Evolutionary conservation across 352 stramenopile genomes (phyloP).

Genomic region (Phytophthora parvispora): DNA sequence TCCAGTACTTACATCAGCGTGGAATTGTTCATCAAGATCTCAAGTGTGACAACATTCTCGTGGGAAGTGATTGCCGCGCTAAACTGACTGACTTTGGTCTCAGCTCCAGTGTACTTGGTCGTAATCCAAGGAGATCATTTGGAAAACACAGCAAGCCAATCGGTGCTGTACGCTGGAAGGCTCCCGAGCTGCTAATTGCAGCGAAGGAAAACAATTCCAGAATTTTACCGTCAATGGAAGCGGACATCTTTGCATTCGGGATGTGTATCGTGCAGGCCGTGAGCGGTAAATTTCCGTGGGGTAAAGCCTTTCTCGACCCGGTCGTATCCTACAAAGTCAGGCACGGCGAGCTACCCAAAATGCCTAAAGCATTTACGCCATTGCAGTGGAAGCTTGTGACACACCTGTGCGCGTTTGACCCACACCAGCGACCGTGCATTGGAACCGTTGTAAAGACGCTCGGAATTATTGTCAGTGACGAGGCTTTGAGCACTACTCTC

Average conservation of each 20-base stretch:
- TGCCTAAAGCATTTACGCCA: constrained; percentile 18
- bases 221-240: constrained; percentile 6
- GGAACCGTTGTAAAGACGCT: constrained; percentile 10
- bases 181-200: constrained; percentile 18
- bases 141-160: constrained; percentile 4
- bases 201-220: neutral
- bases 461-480: constrained; percentile 11
- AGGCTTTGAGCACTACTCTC: neutral
- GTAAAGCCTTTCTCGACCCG: constrained; percentile 4
- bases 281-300: constrained; percentile 20
- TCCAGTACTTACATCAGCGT: constrained; percentile 33
- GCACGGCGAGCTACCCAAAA: constrained; percentile 1
- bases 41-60: constrained; percentile 49
- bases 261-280: constrained; percentile 36
- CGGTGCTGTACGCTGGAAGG: constrained; percentile 28
- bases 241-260: constrained; percentile 29
- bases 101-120: constrained; percentile 8
- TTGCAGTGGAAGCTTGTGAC: constrained; percentile 25
- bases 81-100: constrained; percentile 44
- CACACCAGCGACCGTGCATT: neutral
- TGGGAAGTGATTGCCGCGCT: constrained; percentile 27
- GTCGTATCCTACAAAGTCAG: constrained; percentile 9
- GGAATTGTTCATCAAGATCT: constrained; percentile 35
- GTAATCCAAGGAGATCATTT: neutral
- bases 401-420: constrained; percentile 25